These are phyloP conservation scores for Pilatotrama ljubarskyi DNA, from an alignment of 768 basidiomycete genomes.

Conservation along the genomic window DNA sequence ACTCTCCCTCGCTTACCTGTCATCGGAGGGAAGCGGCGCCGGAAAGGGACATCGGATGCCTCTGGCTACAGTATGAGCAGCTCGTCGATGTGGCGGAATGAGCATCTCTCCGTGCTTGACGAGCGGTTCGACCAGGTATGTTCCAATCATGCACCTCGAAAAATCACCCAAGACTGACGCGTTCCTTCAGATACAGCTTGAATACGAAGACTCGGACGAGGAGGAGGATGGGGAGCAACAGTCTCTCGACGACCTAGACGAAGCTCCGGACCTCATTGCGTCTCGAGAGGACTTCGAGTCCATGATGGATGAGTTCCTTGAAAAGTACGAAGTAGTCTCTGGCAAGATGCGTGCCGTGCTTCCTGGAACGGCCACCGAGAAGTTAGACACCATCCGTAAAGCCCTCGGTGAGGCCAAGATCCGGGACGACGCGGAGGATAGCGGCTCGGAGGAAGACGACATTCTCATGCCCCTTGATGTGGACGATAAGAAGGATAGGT, in stretches of 20 bases:
- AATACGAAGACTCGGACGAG: constrained; percentile 69
- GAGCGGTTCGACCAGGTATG: constrained; percentile 91
- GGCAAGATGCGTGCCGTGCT: constrained; percentile 82
- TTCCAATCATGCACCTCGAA: neutral
- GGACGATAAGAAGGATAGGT: constrained; percentile 69
- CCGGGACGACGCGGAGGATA: constrained; percentile 46
- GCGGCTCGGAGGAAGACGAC: constrained; percentile 48
- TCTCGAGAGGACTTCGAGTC: constrained; percentile 85
- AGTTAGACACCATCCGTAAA: constrained; percentile 76
- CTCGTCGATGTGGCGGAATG: constrained; percentile 92
- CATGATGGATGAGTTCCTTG: constrained; percentile 93
- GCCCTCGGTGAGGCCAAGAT: constrained; percentile 74
- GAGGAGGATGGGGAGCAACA: constrained; percentile 42
- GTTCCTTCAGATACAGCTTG: constrained; percentile 62
- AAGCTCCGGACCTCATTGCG: constrained; percentile 73
- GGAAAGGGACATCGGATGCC: constrained; percentile 77
- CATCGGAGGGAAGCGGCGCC: constrained; percentile 70
- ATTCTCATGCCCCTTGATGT: constrained; percentile 41
- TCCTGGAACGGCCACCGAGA: constrained; percentile 71
- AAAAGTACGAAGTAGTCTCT: constrained; percentile 87
- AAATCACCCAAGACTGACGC: too few species aligned
- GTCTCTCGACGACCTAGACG: constrained; percentile 49
- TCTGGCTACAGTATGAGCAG: constrained; percentile 98
- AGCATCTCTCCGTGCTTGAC: constrained; percentile 84
- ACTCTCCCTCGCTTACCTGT: constrained; percentile 77